Conservation (phyloP, 371 early-diverging fungal genomes). For the Actinomucor elegans region DNA sequence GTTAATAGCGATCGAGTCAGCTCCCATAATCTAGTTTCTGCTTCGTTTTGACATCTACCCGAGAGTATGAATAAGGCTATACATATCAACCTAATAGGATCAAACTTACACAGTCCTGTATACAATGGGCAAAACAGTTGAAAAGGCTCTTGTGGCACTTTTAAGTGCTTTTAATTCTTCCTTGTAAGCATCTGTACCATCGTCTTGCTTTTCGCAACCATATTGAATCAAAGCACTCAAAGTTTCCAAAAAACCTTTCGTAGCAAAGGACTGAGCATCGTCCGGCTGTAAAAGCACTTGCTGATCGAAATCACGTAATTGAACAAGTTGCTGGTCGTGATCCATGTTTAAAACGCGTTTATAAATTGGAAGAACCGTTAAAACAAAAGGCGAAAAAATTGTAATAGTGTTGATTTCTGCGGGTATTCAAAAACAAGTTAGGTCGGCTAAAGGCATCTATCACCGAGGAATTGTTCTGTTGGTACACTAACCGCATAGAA, state of each 20-base stretch:
- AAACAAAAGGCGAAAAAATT: no score
- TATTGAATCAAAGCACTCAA: slow-evolving; percentile 22
- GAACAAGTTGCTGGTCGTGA: slow-evolving; percentile 29
- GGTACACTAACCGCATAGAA: no score
- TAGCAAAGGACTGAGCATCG: slow-evolving; percentile 38
- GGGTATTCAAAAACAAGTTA: no score
- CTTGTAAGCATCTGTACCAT: slow-evolving; percentile 19
- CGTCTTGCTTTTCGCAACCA: slow-evolving; percentile 17
- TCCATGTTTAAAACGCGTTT: slow-evolving; percentile 7
- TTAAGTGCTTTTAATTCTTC: slow-evolving; percentile 37
- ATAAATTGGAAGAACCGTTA: no score
- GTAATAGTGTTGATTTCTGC: no score
- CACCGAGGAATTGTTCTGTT: no score
- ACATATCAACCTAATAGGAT: neutral
- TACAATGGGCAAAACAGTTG: slow-evolving; percentile 34
- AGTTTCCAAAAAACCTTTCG: slow-evolving; percentile 39
- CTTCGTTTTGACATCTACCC: slow-evolving; percentile 48
- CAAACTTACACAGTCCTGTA: slow-evolving; percentile 18
- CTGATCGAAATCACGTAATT: slow-evolving; percentile 38
- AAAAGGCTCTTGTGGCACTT: slow-evolving; percentile 39
- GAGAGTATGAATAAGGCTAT: no score
- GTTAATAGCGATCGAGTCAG: slow-evolving; percentile 24
- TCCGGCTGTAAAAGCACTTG: slow-evolving; percentile 29
- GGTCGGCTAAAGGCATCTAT: no score
- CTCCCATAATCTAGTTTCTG: slow-evolving; percentile 47